Evolutionary conservation across 345 rosid genomes (phyloP), one percentile per base, ranked within the genome.

Genomic region (Ailanthus altissimus): DNA sequence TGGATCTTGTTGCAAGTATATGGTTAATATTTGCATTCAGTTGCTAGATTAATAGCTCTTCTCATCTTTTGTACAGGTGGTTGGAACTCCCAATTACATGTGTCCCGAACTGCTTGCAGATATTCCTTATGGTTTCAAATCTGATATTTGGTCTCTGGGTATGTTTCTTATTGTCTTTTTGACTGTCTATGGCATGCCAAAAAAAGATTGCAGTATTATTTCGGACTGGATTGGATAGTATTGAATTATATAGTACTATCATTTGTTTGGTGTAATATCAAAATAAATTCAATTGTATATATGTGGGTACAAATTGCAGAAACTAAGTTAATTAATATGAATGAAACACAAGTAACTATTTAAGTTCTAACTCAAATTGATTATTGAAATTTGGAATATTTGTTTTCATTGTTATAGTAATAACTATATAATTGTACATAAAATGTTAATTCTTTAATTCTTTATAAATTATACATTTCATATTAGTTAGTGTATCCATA

Each of bases 61-160:
- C 58, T n/a, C 38, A 46, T 42, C 54, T 76, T 16, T 58, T 78
- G 38, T 77, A 81, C 86, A 96, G 99, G 98, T 96, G 72, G 99
- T 96, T 85, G 99, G 99, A 83, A 96, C 99, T 81, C 99, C 98
- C 70, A 96, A 96, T 82, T 96, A 93, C 86, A 96, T 96, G 98
- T 96, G 99, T 82, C 99, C 99, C 20, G 99, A 96, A 80, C 87
- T 96, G 74, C 98, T 93, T 81, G 92, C 98, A 38, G 99, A 93
- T 83, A 96, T 96, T 75, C 98, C 99, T 62, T 96, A 96, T 82
- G 99, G 99, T 78, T 96, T 93, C 78, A 96, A 96, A 83, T 96
- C 98, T 58, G 99, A 96, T 79, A 96, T 96, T 81, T 96, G 99
- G 99, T 96, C 99, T 65, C 84, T 96, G 72, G 99, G 99, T 96